A percentile compares a stretch with the other conserved stretches of the same genome.
Conservation (phyloP, 1,284 basidiomycete species). For the Ustilago hordei region DNA sequence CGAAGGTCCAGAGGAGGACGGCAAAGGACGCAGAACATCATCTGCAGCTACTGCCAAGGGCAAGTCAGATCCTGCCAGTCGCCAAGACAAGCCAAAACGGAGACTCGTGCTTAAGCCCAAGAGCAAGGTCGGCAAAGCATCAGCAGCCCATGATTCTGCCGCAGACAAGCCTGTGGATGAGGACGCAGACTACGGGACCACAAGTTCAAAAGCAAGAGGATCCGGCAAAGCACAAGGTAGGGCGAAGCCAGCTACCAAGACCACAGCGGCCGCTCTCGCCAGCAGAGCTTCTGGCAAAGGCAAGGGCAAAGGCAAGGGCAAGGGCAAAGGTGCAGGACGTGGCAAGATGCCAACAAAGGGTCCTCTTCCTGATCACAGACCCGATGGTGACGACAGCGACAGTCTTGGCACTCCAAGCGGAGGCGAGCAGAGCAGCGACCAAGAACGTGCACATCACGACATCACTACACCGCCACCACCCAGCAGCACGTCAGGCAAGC, state of each 20-base stretch:
- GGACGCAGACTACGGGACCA: not conserved
- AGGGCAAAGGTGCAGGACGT: slow-evolving; percentile 40
- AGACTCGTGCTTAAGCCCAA: slow-evolving; percentile 47
- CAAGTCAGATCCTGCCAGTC: slow-evolving; percentile 19
- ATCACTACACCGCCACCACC: slow-evolving; percentile 29
- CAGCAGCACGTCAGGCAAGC: slow-evolving; percentile 61
- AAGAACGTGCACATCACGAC: slow-evolving; percentile 33
- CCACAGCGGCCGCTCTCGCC: slow-evolving; percentile 38
- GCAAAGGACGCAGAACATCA: slow-evolving; percentile 25
- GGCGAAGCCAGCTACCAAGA: slow-evolving; percentile 31
- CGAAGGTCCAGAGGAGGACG: slow-evolving; percentile 19
- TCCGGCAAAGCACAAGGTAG: slow-evolving; percentile 19
- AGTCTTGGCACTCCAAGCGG: slow-evolving; percentile 48
- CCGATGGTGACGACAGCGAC: slow-evolving; percentile 42
- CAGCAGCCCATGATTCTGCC: slow-evolving; percentile 15
- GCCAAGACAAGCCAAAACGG: slow-evolving; percentile 37
- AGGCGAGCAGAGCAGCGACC: slow-evolving; percentile 34
- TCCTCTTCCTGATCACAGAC: slow-evolving; percentile 26
- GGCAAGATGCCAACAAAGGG: slow-evolving; percentile 50
- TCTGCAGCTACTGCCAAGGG: slow-evolving; percentile 24
- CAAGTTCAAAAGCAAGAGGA: slow-evolving; percentile 2
- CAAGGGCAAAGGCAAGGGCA: slow-evolving; percentile 50
- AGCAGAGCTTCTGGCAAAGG: slow-evolving; percentile 37
- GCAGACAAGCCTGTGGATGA: slow-evolving; percentile 20
- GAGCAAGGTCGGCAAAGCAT: slow-evolving; percentile 38